Evolutionary conservation across 805 yeast species (phyloP).

Genomic region (Wickerhamomyces chambardii): DNA sequence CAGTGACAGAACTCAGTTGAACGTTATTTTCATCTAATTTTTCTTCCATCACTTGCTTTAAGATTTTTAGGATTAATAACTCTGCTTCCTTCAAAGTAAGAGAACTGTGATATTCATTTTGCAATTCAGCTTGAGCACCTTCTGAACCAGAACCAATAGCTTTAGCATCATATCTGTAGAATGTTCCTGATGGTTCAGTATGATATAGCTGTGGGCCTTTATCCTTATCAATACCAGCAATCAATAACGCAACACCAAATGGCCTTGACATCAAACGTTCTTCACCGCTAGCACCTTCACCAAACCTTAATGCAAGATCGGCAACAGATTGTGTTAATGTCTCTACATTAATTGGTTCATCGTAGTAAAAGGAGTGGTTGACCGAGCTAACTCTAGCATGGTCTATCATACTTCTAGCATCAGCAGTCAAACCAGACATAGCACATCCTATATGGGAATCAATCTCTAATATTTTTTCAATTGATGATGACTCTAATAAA

Average conservation of each 20-base stretch:
- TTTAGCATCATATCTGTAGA: constrained; percentile 95
- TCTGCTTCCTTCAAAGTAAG: constrained; percentile 92
- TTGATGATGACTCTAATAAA: constrained; percentile 81
- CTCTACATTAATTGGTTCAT: constrained; percentile 89
- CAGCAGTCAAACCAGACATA: constrained; percentile 98
- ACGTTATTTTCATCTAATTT: constrained; percentile 92
- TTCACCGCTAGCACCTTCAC: constrained; percentile 96
- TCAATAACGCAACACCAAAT: constrained; percentile 93
- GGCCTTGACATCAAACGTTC: constrained; percentile 93
- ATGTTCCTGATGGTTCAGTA: constrained; percentile 99
- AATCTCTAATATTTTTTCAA: constrained; percentile 93
- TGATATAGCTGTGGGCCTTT: constrained; percentile 95
- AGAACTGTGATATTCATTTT: constrained; percentile 91
- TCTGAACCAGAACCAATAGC: constrained; percentile 99
- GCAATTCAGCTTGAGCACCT: constrained; percentile 97
- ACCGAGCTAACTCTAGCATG: constrained; percentile 90
- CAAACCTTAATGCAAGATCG: constrained; percentile 92
- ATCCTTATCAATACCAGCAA: constrained; percentile 90
- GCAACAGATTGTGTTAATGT: constrained; percentile 94
- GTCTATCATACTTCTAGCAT: constrained; percentile 97
- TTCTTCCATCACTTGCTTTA: constrained; percentile 99
- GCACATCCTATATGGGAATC: constrained; percentile 96
- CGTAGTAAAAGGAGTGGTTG: constrained; percentile 83
- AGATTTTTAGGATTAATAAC: constrained; percentile 73
- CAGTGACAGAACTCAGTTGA: constrained; percentile 89